Percentiles rank a stretch among this genome's conserved stretches.
Conservation (phyloP, 2,329 filamentous ascomycete genomes). For the Botrytis fabae region DNA sequence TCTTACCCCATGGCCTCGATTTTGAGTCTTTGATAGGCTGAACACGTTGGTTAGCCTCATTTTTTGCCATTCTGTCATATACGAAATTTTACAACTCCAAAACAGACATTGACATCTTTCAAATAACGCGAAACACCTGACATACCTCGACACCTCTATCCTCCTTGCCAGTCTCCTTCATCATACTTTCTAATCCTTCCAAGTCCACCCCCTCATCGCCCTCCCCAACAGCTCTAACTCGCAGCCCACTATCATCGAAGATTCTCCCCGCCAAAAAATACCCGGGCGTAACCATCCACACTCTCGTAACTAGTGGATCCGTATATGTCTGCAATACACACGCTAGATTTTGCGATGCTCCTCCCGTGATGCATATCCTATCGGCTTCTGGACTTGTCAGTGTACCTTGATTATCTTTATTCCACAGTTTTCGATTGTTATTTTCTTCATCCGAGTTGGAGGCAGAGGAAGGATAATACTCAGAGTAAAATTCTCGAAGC, state of each 20-base stretch:
- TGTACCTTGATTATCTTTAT: constrained; percentile 3
- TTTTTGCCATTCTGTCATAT: not conserved
- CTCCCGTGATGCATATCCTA: constrained; percentile 78
- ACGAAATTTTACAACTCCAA: not conserved
- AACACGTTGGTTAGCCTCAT: not conserved
- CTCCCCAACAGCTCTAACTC: constrained; percentile 70
- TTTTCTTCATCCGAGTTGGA: not conserved
- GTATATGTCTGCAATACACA: constrained; percentile 77
- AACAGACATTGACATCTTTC: not conserved
- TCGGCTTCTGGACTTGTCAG: constrained; percentile 37
- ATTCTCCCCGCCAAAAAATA: constrained; percentile 86
- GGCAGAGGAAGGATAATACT: not conserved
- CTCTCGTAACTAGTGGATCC: constrained; percentile 72
- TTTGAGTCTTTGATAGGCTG: constrained; percentile 40
- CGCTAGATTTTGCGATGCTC: constrained; percentile 80
- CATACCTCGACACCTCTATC: constrained; percentile 16
- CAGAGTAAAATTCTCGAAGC: constrained; percentile 56
- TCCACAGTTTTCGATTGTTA: not conserved
- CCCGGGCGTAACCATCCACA: constrained; percentile 81
- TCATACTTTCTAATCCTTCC: constrained; percentile 50
- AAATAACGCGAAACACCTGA: not conserved
- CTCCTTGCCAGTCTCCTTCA: constrained; percentile 27
- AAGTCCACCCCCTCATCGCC: constrained; percentile 77
- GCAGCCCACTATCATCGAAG: constrained; percentile 79
- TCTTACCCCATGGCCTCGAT: constrained; percentile 64